phyloP scores from a whole-genome alignment of 2,329 filamentous ascomycete species.

The Tympanopsis confertula region DNA sequence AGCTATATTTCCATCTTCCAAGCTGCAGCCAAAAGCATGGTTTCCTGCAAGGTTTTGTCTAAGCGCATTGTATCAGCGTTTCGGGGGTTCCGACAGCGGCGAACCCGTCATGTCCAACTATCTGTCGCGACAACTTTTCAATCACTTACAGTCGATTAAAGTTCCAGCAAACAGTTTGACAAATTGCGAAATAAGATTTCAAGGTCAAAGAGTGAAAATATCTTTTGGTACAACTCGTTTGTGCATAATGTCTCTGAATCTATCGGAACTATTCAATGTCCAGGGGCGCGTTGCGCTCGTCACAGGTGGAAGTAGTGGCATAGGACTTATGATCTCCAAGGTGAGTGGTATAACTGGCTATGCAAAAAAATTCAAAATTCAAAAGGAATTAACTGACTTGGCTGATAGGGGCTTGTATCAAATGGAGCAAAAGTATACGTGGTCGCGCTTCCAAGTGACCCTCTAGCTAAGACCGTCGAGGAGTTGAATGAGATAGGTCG shows the following conservation, averaged over 20 bases:
- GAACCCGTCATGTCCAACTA: no score
- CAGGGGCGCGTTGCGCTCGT: conserved; percentile 19
- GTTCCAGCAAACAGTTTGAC: no score
- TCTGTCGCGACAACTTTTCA: no score
- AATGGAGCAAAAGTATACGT: conserved; percentile 35
- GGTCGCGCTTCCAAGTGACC: conserved; percentile 25
- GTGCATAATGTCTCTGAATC: conserved; percentile 4
- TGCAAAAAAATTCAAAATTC: background rate
- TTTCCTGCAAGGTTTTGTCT: no score
- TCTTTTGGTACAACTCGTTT: background rate
- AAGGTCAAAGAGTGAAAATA: background rate
- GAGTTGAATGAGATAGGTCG: conserved; percentile 25
- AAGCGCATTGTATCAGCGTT: no score
- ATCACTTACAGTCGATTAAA: no score
- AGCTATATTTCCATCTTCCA: no score
- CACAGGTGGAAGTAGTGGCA: conserved; percentile 26
- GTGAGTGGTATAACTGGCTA: no score
- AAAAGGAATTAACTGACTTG: background rate
- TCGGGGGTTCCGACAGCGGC: no score
- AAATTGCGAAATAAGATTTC: no score
- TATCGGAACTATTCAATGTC: conserved; percentile 12
- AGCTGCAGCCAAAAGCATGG: no score
- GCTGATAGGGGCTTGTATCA: conserved; percentile 24
- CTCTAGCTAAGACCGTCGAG: conserved; percentile 21
- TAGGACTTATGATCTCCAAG: conserved; percentile 32